Percentiles rank a stretch among this genome's conserved stretches.
These are phyloP conservation scores for Cryoendolithus antarcticus DNA, from an alignment of 2,329 filamentous ascomycete species.

Conservation along the genomic window DNA sequence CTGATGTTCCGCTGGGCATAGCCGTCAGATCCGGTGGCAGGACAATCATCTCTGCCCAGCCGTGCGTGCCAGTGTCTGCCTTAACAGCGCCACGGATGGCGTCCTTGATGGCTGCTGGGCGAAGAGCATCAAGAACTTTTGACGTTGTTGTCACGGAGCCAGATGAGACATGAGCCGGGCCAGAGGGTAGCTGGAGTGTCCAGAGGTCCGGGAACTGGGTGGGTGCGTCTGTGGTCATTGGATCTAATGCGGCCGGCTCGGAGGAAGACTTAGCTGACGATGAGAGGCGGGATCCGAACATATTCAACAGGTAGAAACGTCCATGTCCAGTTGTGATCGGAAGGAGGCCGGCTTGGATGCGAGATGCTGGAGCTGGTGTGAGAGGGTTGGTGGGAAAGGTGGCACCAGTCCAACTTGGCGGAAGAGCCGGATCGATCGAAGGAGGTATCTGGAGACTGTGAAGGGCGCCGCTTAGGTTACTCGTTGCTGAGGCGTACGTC, in stretches of 20 bases:
- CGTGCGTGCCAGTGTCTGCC: slow-evolving; percentile 27
- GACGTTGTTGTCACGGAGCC: slow-evolving; percentile 10
- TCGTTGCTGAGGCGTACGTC: slow-evolving; percentile 21
- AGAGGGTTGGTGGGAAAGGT: slow-evolving; percentile 32
- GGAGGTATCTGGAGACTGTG: slow-evolving; percentile 15
- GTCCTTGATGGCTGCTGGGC: slow-evolving; percentile 34
- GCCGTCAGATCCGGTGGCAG: slow-evolving; percentile 20
- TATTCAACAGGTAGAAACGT: slow-evolving; percentile 32
- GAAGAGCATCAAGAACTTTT: slow-evolving; percentile 12
- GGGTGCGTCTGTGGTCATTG: slow-evolving; percentile 8
- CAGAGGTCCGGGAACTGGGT: slow-evolving; percentile 30
- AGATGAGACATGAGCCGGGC: slow-evolving; percentile 14
- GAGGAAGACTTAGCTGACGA: slow-evolving; percentile 9
- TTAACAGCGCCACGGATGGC: slow-evolving; percentile 29
- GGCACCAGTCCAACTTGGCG: slow-evolving; percentile 26
- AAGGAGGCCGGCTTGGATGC: slow-evolving; percentile 27
- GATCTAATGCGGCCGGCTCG: slow-evolving; percentile 9
- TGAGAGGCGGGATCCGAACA: slow-evolving; percentile 23
- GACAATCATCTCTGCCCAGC: slow-evolving; percentile 32
- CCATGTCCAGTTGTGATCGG: slow-evolving; percentile 33
- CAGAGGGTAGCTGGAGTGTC: slow-evolving; percentile 32
- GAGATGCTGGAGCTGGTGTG: slow-evolving; percentile 29
- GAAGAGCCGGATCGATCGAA: slow-evolving; percentile 4
- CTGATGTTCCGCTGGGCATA: slow-evolving; percentile 22
- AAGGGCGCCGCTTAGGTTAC: slow-evolving; percentile 14